Conservation (phyloP, 371 early-diverging fungal species). For the Globomyces sp. region DNA sequence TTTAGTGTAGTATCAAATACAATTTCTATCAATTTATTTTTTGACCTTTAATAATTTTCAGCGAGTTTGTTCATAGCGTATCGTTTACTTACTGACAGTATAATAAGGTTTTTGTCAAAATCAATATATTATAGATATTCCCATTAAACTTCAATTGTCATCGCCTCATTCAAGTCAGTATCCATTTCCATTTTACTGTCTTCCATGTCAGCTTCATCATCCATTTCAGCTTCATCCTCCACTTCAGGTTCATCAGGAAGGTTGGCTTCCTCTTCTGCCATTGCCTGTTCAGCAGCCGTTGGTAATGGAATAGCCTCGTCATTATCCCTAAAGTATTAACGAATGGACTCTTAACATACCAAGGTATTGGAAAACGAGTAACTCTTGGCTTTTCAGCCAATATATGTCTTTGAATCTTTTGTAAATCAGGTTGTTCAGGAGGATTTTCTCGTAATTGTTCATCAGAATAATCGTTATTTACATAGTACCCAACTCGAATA, state of each 20-base stretch:
- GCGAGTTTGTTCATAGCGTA: too few species aligned
- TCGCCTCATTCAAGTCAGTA: too few species aligned
- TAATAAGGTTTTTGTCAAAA: too few species aligned
- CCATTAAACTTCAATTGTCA: too few species aligned
- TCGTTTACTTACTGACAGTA: too few species aligned
- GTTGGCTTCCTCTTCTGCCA: too few species aligned
- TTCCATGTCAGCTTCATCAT: conserved; percentile 35
- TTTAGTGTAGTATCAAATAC: neutral
- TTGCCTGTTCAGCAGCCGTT: too few species aligned
- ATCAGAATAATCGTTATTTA: conserved; percentile 90
- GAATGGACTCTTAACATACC: conserved; percentile 39
- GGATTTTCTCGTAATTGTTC: conserved; percentile 64
- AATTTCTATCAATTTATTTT: too few species aligned
- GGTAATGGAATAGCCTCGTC: too few species aligned
- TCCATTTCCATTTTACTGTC: conserved; percentile 45
- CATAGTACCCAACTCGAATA: conserved; percentile 94
- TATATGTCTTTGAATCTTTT: conserved; percentile 78
- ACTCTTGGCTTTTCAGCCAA: conserved; percentile 94
- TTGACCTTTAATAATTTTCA: too few species aligned
- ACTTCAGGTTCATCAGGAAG: neutral
- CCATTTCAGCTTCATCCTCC: conserved; percentile 26
- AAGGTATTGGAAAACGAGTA: conserved; percentile 76
- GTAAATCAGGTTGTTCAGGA: conserved; percentile 62
- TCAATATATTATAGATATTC: too few species aligned
- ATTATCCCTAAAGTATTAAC: too few species aligned